A percentile compares a stretch with the other conserved stretches of the same genome.
These are phyloP conservation scores for Blumeria hordei DNA, from an alignment of 2,329 filamentous ascomycete genomes.

Conservation along the genomic window DNA sequence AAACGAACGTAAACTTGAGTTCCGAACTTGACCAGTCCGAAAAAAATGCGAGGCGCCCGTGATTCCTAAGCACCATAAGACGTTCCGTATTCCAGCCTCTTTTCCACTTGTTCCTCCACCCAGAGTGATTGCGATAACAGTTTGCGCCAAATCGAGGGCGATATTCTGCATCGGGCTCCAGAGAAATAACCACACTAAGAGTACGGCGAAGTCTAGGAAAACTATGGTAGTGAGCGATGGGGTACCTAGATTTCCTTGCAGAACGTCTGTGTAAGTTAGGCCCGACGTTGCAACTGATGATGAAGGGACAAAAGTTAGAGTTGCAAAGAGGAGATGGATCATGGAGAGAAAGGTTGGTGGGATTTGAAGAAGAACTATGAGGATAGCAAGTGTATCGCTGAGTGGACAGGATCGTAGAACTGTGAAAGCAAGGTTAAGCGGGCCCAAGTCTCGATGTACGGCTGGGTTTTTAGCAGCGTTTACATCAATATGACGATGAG, in stretches of 20 bases:
- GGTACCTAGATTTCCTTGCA: conserved; percentile 66
- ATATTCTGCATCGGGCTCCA: conserved; percentile 75
- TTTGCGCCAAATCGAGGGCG: conserved; percentile 72
- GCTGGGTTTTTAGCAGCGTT: conserved; percentile 43
- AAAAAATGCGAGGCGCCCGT: conserved; percentile 20
- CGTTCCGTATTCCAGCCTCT: conserved; percentile 45
- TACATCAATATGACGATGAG: conserved; percentile 43
- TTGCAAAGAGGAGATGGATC: conserved; percentile 80
- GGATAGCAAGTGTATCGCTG: conserved; percentile 84
- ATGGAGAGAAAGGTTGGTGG: conserved; percentile 69
- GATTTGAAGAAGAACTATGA: conserved; percentile 84
- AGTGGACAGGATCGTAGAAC: conserved; percentile 77
- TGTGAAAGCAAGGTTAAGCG: conserved; percentile 56
- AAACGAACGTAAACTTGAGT: conserved; percentile 10
- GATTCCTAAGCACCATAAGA: conserved; percentile 45
- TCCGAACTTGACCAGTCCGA: conserved; percentile 10
- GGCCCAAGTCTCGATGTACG: conserved; percentile 45
- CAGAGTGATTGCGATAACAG: conserved; percentile 75
- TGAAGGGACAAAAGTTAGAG: conserved; percentile 76
- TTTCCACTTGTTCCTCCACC: conserved; percentile 54
- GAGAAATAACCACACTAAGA: conserved; percentile 68
- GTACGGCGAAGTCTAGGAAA: conserved; percentile 59
- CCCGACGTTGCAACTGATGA: conserved; percentile 46
- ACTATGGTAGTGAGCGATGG: conserved; percentile 68
- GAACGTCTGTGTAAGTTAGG: conserved; percentile 68